Evolutionary conservation across 169 alveolate species (phyloP), one percentile per base, ranked within the genome.

Genomic region (Plasmodium inui): DNA sequence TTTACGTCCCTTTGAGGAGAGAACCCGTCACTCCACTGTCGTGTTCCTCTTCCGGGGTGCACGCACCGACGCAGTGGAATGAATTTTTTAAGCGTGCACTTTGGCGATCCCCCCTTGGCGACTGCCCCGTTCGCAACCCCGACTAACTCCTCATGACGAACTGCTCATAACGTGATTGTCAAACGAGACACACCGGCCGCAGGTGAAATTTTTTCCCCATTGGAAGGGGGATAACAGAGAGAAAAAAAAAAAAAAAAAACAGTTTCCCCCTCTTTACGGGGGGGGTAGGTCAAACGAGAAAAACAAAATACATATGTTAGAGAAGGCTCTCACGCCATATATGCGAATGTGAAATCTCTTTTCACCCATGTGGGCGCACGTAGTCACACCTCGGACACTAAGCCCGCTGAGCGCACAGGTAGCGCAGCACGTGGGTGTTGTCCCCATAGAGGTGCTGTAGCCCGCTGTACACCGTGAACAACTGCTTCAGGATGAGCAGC

Each of bases 341-440:
- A 10, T 44, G 3, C n/a, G 10, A 8, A 44, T 10, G n/a, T 44
- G 55, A 9, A 10, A 10, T 4, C 8, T 61, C 14, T 67, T 67
- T 67, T 22, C 39, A 8, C 76, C 76, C 76, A 26, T 41, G 53
- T 12, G 9, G 55, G 55, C 39, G 39, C 39, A 3, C 39, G 61
- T 14, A n/a, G n/a, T n/a, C n/a, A 14, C 26, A 50, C 22, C 8
- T 14, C 17, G 17, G 3, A 14, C 17, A 14, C 22, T 50, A 50
- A 7, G 3, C 1, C 61, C 61, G n/a, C 61, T 14, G 61, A 39
- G 57, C n/a, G 34, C 50, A 71, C 26, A 84, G 78, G 78, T 37
- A 84, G 17, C 78, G 74, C 19, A 84, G 67, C 22, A 85, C 93
- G n/a, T 85, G 79, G 50, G 70, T 74, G 28, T 85, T 85, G n/a